A percentile compares a stretch with the other conserved stretches of the same genome.
phyloP scores from a whole-genome alignment of 805 yeast genomes.

The Myxozyma sirexii region DNA sequence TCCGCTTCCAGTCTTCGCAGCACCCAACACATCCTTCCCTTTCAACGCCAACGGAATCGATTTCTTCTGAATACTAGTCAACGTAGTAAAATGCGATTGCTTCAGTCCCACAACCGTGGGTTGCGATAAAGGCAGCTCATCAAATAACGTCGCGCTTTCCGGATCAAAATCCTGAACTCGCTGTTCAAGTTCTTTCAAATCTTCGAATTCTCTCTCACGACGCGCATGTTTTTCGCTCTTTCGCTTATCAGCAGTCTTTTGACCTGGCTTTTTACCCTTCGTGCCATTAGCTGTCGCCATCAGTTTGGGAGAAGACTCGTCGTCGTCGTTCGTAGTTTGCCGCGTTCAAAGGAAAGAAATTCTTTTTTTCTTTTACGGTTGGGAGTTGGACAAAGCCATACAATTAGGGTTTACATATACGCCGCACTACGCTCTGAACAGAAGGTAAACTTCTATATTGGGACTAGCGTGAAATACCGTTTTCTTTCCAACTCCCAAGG shows the following conservation, averaged over 20 bases:
- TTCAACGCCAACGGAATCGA: conserved; percentile 76
- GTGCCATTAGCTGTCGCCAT: not conserved
- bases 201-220: conserved; percentile 17
- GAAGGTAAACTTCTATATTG: not conserved
- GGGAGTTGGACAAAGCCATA: not conserved
- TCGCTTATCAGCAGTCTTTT: not conserved
- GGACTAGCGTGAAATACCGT: not conserved
- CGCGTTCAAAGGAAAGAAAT: not conserved
- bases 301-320: not conserved
- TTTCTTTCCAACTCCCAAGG: not conserved
- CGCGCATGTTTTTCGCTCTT: conserved; percentile 9
- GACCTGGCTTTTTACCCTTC: not conserved
- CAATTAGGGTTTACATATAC: not conserved
- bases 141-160: conserved; percentile 21
- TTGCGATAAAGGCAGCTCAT: conserved; percentile 35
- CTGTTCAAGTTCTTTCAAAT: conserved; percentile 11
- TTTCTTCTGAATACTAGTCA: conserved; percentile 85
- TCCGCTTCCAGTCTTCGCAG: conserved; percentile 91
- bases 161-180: conserved; percentile 19
- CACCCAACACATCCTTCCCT: conserved; percentile 79
- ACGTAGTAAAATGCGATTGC: conserved; percentile 71
- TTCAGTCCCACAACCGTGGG: conserved; percentile 46
- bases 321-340: not conserved
- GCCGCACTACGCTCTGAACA: not conserved
- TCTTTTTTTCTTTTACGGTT: not conserved